Evolutionary conservation across 345 rosid genomes (phyloP).

Genomic region (Moricandia arvensis): DNA sequence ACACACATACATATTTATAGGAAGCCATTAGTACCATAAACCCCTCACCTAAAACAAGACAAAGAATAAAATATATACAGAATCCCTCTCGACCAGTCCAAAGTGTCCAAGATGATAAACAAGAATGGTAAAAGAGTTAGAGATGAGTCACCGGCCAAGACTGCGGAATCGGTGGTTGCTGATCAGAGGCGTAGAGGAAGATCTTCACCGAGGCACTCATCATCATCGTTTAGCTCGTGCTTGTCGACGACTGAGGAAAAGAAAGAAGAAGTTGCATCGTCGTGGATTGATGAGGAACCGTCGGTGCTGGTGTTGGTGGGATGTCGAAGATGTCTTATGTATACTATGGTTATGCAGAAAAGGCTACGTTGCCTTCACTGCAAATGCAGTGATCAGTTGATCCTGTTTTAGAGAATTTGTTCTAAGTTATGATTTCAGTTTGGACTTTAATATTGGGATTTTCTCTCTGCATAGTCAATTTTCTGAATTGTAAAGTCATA

Average conservation of each 20-base stretch:
- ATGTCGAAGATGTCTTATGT: slow-evolving; percentile 23
- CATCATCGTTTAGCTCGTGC: slow-evolving; percentile 22
- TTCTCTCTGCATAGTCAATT: background rate
- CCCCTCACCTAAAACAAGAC: slow-evolving; percentile 17
- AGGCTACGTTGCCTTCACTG: slow-evolving; percentile 17
- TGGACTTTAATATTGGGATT: background rate
- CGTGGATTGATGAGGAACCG: slow-evolving; percentile 22
- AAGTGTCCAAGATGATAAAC: slow-evolving; percentile 26
- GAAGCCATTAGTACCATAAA: slow-evolving; percentile 15
- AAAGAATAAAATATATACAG: background rate
- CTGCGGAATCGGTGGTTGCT: background rate
- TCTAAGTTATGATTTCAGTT: background rate
- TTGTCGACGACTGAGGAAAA: slow-evolving; percentile 25
- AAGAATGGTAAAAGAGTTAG: slow-evolving; percentile 18
- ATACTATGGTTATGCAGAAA: slow-evolving; percentile 7
- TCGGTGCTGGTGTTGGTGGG: slow-evolving; percentile 18
- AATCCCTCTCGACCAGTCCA: slow-evolving; percentile 4
- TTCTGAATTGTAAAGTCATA: background rate
- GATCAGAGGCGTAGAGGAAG: slow-evolving; percentile 5
- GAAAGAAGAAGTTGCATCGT: slow-evolving; percentile 30
- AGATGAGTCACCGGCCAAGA: background rate
- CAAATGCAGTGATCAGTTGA: background rate
- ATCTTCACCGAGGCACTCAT: slow-evolving; percentile 13
- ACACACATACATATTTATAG: background rate
- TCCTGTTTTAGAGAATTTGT: background rate